Evolutionary conservation across 1,139 yeast genomes (phyloP).

Genomic region (Arxiozyma slooffiae): DNA sequence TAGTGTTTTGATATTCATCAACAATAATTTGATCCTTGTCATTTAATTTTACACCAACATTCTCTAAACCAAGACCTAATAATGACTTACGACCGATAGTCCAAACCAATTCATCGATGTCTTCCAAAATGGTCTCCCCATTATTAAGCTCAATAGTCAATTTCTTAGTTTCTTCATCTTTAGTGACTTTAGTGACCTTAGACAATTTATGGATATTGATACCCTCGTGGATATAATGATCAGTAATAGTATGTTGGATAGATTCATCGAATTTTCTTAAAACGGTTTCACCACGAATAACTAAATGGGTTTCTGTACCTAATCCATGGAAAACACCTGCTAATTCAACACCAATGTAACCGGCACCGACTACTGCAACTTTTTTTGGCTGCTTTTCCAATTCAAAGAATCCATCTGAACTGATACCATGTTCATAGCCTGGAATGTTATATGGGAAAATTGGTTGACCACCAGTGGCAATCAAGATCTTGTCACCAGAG

Average conservation of each 20-base stretch:
- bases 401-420: slow-evolving; percentile 86
- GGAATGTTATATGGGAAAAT: slow-evolving; percentile 54
- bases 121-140: slow-evolving; percentile 43
- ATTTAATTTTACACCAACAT: slow-evolving; percentile 59
- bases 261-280: slow-evolving; percentile 78
- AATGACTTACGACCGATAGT: slow-evolving; percentile 84
- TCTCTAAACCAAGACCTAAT: slow-evolving; percentile 64
- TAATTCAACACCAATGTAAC: slow-evolving; percentile 91
- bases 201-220: slow-evolving; percentile 65
- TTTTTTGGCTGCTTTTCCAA: slow-evolving; percentile 74
- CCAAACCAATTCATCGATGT: slow-evolving; percentile 80
- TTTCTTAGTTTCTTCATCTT: slow-evolving; percentile 45
- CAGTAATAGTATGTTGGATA: slow-evolving; percentile 70
- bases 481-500: slow-evolving; percentile 71
- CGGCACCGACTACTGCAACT: slow-evolving; percentile 95
- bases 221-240: slow-evolving; percentile 71
- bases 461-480: slow-evolving; percentile 93
- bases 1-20: slow-evolving; percentile 82
- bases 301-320: slow-evolving; percentile 78
- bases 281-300: slow-evolving; percentile 85
- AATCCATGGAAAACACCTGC: slow-evolving; percentile 88
- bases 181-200: slow-evolving; percentile 51
- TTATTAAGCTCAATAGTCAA: slow-evolving; percentile 50
- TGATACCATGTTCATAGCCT: slow-evolving; percentile 76
- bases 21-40: slow-evolving; percentile 52